Percentiles rank a stretch among this genome's conserved stretches.
These are phyloP conservation scores for Sordariomycetes sp. DNA, from an alignment of 2,329 filamentous ascomycete species.

Conservation along the genomic window DNA sequence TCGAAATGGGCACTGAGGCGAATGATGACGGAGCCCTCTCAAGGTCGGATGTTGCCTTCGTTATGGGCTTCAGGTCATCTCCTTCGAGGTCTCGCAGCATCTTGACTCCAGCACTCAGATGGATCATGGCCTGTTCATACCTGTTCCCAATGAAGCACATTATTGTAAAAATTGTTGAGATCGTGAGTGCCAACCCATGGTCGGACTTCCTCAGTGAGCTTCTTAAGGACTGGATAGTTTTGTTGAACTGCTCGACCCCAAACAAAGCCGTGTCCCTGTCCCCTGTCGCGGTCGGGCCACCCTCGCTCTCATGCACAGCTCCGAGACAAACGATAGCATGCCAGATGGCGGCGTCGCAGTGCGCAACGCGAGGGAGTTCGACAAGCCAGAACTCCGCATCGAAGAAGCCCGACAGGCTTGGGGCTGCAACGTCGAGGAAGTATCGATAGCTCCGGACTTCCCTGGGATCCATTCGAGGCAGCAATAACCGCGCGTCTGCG, in stretches of 20 bases:
- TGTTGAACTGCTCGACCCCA: conserved; percentile 8
- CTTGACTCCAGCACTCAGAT: conserved; percentile 5
- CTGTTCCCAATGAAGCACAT: conserved; percentile 10
- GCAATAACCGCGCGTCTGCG: conserved; percentile 1
- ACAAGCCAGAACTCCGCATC: conserved; percentile 11
- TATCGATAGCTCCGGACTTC: conserved; percentile 8
- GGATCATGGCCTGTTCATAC: conserved; percentile 6
- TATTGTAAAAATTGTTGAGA: conserved; percentile 11
- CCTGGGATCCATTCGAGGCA: conserved; percentile 2
- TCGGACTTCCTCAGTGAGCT: conserved; percentile 1
- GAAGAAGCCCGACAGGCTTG: conserved; percentile 9
- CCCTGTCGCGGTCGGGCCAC: not conserved
- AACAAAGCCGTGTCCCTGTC: not conserved
- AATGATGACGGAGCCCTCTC: not conserved
- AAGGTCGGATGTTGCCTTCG: not conserved
- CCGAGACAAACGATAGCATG: conserved; percentile 12
- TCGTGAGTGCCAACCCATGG: conserved; percentile 6
- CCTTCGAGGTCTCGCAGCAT: conserved; percentile 5
- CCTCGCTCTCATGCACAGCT: conserved; percentile 3
- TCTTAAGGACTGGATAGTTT: conserved; percentile 7
- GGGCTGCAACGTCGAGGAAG: conserved; percentile 9
- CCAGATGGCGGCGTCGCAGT: conserved; percentile 10
- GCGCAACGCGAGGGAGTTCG: conserved; percentile 8
- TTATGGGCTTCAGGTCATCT: conserved; percentile 1
- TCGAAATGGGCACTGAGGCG: not conserved